Base-by-base conservation (phyloP, 257 asterid species). In the Penstemon eatonii region DNA sequence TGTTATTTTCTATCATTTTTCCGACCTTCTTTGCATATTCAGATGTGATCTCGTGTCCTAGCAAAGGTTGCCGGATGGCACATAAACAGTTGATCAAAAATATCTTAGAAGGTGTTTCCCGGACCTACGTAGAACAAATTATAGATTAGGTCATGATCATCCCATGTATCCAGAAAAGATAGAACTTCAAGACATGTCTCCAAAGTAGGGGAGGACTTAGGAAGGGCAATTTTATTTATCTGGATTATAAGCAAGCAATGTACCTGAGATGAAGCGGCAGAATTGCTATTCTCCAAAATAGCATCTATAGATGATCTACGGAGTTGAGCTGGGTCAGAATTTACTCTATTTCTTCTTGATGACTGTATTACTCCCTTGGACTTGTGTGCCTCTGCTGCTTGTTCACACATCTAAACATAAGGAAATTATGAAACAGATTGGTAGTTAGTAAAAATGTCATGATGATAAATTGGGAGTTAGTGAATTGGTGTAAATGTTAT, bases 311-410 rank as follows among this genome's bases (percentile, higher is more conserved):
- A 90, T 63, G 99, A 84, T 78, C 81, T 85, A 74, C 92, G 92
- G 71, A 64, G 81, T 73, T 85, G 99, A 72, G 78, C 74, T 47
- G 88, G 78, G 73, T 90, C 97, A 55, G 92, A 76, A 81, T 76
- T 68, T 19, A 68, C 76, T 75, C 96, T 85, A 71, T 67, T 83
- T 83, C 87, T 81, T 78, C 99, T 85, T 49, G 94, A 88, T 11
- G 92, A 82, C 70, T 83, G 97, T 46, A 79, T 63, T 72, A 81
- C 85, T 65, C 96, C 99, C 84, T 89, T 90, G 77, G 97, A 90
- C 82, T 85, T 93, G 89, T 93, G 97, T 44, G 97, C 96, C 80
- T 91, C 99, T 51, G 97, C 97, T 55, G 97, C 99, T 84, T 79
- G 97, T 77, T 90, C 99, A 74, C 99, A 93, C 89, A 90, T 91